Percentiles rank a stretch among this genome's conserved stretches.
phyloP scores from a whole-genome alignment of 441 rosid species.

The Populus hybrid region DNA sequence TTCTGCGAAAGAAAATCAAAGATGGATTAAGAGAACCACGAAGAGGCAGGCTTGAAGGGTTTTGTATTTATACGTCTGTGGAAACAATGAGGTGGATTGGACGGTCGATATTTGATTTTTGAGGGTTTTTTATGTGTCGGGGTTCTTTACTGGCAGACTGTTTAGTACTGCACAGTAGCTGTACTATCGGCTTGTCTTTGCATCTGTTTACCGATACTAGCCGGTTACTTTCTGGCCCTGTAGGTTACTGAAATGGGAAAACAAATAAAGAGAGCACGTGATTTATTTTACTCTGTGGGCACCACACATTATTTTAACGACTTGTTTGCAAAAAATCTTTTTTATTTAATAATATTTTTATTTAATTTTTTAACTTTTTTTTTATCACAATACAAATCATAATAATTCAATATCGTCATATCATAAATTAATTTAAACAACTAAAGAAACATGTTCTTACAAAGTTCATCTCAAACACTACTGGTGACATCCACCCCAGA shows the following conservation, averaged over 20 bases:
- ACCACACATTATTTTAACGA: no score
- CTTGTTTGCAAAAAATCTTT: no score
- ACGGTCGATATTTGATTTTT: constrained; percentile 27
- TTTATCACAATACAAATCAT: no score
- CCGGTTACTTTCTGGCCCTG: neutral
- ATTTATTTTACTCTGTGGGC: no score
- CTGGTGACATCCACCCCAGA: no score
- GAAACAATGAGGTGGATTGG: neutral
- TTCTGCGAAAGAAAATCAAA: neutral
- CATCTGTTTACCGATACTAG: neutral
- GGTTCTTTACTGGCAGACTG: no score
- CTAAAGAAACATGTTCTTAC: no score
- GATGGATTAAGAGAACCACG: constrained; percentile 50
- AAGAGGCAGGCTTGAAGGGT: constrained; percentile 26
- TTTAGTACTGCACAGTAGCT: neutral
- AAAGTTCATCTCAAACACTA: no score
- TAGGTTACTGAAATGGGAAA: neutral
- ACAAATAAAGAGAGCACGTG: neutral
- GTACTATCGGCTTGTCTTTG: neutral
- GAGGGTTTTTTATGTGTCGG: neutral
- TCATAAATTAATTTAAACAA: no score
- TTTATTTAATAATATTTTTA: no score
- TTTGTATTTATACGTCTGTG: constrained; percentile 7
- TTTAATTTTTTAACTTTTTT: no score
- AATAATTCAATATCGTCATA: no score